phyloP scores from a whole-genome alignment of 441 rosid genomes.

The Corymbia citriodora region DNA sequence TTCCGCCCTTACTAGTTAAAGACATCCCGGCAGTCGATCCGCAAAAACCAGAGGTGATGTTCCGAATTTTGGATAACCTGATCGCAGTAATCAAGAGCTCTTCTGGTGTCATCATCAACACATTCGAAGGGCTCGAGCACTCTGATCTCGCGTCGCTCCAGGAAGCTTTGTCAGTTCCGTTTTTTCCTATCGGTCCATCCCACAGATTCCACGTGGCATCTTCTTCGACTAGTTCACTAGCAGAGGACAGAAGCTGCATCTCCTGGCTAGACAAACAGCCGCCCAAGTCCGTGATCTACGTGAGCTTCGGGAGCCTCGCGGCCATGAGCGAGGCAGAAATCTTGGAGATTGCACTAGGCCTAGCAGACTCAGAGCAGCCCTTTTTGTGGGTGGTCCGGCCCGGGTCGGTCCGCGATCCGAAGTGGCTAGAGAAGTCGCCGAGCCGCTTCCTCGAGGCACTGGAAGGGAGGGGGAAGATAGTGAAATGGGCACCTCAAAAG shows the following conservation, averaged over 20 bases:
- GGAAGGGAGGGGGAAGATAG: background rate
- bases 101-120: background rate
- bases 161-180: conserved; percentile 15
- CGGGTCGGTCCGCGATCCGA: background rate
- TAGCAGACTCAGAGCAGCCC: background rate
- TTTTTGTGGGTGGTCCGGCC: conserved; percentile 5
- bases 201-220: background rate
- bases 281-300: conserved; percentile 1
- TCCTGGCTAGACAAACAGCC: conserved; percentile 8
- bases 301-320: conserved; percentile 9
- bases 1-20: background rate
- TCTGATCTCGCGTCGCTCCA: conserved; percentile 5
- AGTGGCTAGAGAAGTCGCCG: background rate
- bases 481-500: conserved; percentile 8
- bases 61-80: background rate
- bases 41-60: background rate
- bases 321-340: background rate
- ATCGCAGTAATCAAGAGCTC: background rate
- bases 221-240: background rate
- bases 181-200: conserved; percentile 35
- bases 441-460: background rate
- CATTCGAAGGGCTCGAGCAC: conserved; percentile 19
- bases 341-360: conserved; percentile 2
- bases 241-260: background rate
- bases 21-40: background rate